Evolutionary conservation across 352 stramenopile genomes (phyloP), one percentile per base, ranked within the genome.

Genomic region (Phytopythium sindhum): DNA sequence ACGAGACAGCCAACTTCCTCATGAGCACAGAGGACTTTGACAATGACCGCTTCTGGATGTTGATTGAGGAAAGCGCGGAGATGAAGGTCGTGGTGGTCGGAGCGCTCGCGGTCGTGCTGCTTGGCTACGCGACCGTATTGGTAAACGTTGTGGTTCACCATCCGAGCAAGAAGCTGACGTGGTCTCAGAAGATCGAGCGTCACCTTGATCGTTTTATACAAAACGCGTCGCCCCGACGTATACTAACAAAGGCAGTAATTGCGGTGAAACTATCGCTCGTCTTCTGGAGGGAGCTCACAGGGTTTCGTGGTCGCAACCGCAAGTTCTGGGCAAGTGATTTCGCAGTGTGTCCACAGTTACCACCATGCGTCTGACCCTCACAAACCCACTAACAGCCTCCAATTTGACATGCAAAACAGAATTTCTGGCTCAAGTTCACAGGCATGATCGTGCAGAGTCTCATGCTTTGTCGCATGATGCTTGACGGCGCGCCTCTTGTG

Each of bases 261-360:
- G 44, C 48, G 10, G n/a, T 55, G 21, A 64, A 52, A 9, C 14
- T 7, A 14, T 41, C 44, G 4, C 64, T 65, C 31, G 24, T 42
- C 2, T 10, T 51, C 1, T 79, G 72, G 65, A 67, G 19, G 14
- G 53, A 61, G 1, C 31, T 70, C 19, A 73, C 63, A 29, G 33
- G 51, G 4, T 75, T 75, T 33, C 39, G 73, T 4, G 69, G 72
- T 2, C 60, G 59, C 24, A 41, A 79, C 17, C 72, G 72, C 48
- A 79, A 80, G 37, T 67, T 61, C 23, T 80, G 69, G 72, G 66
- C 77, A 58, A 26, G 68, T 65, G 31, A 42, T 17, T 42, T 2
- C 11, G 15, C 37, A 5, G 11, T 17, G 37, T 17, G 37, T 6
- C 4, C 23, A 12, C 3, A 21, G 19, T 29, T 8, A 35, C 35